Evolutionary conservation across 2,329 filamentous ascomycete species (phyloP), one percentile per base, ranked within the genome.

Genomic region (Cladobotryum mycophilum): DNA sequence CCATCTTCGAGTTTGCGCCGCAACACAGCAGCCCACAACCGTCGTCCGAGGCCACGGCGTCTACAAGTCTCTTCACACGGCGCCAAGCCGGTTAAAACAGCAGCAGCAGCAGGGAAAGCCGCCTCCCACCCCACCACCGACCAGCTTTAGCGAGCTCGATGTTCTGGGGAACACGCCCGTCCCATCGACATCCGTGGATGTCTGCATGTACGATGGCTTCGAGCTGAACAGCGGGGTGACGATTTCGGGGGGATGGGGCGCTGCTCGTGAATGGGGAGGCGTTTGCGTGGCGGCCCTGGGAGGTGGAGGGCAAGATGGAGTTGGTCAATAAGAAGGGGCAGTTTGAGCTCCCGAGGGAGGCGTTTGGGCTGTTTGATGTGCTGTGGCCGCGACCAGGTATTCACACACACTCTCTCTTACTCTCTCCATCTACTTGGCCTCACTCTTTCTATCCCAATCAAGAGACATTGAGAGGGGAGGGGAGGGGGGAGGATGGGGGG

Each of bases 261-360:
- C 65, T 99, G 55, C 76, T 99, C 5, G 79, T 96, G 2, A 85
- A 83, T 38, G 92, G 92, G 5, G 90, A 97, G 68, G 90, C 86
- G 1, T 97, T 96, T 66, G 71, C 76, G 46, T 99, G 93, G 93
- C 75, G 80, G 64, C 93, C 93, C 4, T 96, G 92, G 89, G 69
- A 79, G 53, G 68, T 66, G 4, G 71, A 68, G 58, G 62, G 68
- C 47, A 64, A 62, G 46, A 70, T 64, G 68, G 70, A 63, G 60
- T 70, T 95, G 60, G 64, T 86, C 49, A 95, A 96, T 67, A 70
- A 67, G 43, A 90, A 86, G 67, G 88, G 89, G 0, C 88, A 95
- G 66, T 91, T 88, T 75, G 88, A 95, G 59, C 76, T 93, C 25
- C 75, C 77, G 4, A 74, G 80, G 50, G 79, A 82, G 55, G 82